Conservation (phyloP, 352 stramenopile genomes). For the Phytophthora constricta region DNA sequence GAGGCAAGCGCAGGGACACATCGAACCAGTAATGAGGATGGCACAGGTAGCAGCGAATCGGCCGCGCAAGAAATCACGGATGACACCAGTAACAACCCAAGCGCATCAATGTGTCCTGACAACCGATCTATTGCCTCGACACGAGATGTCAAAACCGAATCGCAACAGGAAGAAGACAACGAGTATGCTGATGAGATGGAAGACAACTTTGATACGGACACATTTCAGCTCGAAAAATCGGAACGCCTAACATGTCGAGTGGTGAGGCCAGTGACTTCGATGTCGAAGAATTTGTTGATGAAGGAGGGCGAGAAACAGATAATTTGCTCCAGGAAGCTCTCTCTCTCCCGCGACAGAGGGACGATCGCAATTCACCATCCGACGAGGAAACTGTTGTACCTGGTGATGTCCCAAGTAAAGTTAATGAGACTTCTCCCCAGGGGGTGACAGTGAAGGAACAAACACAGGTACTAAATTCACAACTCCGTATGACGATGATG, state of each 20-base stretch:
- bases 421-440: neutral
- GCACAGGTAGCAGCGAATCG: no score
- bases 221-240: slow-evolving; percentile 11
- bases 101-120: neutral
- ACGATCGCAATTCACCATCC: no score
- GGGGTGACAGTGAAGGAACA: neutral
- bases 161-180: slow-evolving; percentile 14
- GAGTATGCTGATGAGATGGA: slow-evolving; percentile 31
- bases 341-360: slow-evolving; percentile 28
- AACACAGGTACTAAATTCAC: neutral
- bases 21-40: no score
- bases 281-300: slow-evolving; percentile 30
- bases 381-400: no score
- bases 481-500: slow-evolving; percentile 25
- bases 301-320: slow-evolving; percentile 43
- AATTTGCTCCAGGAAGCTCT: slow-evolving; percentile 50
- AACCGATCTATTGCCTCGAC: neutral
- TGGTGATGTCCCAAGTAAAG: no score
- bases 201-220: slow-evolving; percentile 22
- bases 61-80: neutral
- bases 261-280: slow-evolving; percentile 17
- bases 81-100: neutral
- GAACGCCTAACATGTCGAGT: slow-evolving; percentile 9
- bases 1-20: no score
- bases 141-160: neutral